Percentiles rank a stretch among this genome's conserved stretches.
Evolutionary conservation across 345 rosid species (phyloP).

Genomic region (Raphanus raphanistrum): DNA sequence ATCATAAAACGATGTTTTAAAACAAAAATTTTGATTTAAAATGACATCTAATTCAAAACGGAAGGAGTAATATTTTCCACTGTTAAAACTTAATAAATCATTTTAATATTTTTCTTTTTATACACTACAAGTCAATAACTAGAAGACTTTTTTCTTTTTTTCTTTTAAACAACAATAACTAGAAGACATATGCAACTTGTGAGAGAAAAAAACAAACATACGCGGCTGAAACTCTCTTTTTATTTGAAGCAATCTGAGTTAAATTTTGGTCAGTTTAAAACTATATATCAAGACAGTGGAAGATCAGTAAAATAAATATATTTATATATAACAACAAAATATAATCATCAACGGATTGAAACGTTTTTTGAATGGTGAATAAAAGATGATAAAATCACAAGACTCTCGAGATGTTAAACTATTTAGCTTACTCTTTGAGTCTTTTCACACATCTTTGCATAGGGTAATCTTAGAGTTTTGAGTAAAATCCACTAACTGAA

Average conservation of each 20-base stretch:
- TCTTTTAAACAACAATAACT: no score
- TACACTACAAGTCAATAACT: neutral
- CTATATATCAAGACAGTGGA: neutral
- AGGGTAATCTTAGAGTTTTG: neutral
- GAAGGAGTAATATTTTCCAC: no score
- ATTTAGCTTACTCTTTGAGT: neutral
- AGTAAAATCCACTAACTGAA: conserved; percentile 4
- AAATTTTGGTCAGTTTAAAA: neutral
- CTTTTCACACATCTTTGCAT: neutral
- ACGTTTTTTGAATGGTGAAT: neutral
- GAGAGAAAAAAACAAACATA: neutral
- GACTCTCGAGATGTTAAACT: neutral
- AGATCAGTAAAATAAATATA: neutral
- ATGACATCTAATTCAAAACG: no score
- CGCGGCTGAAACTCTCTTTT: neutral
- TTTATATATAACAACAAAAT: no score
- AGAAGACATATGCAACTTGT: neutral
- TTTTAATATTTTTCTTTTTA: neutral
- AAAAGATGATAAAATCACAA: neutral
- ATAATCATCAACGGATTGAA: no score
- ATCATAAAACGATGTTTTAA: no score
- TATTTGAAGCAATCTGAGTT: neutral
- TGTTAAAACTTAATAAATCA: neutral
- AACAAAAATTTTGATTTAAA: no score
- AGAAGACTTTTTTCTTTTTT: neutral